These are phyloP conservation scores for Stagonosporopsis rhizophila DNA, from an alignment of 2,329 filamentous ascomycete species.

Conservation along the genomic window DNA sequence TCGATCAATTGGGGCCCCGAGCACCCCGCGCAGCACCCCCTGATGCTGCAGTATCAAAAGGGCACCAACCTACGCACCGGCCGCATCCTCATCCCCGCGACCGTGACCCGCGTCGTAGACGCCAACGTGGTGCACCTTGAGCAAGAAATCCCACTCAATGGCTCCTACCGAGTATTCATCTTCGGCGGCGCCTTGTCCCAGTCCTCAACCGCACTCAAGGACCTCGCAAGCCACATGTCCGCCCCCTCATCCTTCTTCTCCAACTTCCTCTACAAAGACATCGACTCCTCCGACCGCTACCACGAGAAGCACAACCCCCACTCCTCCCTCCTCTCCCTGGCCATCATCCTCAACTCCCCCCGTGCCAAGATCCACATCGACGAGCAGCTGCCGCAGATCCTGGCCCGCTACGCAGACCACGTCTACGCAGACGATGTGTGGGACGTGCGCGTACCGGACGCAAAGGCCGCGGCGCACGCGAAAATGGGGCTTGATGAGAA, in stretches of 20 bases:
- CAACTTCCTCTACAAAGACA: conserved; percentile 68
- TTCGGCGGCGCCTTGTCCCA: conserved; percentile 74
- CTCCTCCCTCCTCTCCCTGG: conserved; percentile 80
- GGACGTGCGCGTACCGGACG: conserved; percentile 73
- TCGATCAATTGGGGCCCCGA: conserved; percentile 79
- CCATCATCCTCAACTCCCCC: conserved; percentile 73
- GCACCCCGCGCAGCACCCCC: conserved; percentile 73
- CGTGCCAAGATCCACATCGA: conserved; percentile 76
- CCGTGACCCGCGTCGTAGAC: conserved; percentile 86
- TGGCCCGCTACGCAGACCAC: conserved; percentile 80
- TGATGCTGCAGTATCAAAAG: conserved; percentile 68
- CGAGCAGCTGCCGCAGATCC: conserved; percentile 70
- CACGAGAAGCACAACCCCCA: conserved; percentile 88
- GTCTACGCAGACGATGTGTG: conserved; percentile 86
- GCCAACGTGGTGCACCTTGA: conserved; percentile 90
- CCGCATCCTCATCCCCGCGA: conserved; percentile 76
- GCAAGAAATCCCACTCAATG: conserved; percentile 87
- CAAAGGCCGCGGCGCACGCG: conserved; percentile 77
- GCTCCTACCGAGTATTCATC: conserved; percentile 84
- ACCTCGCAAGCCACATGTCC: conserved; percentile 71
- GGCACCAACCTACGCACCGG: conserved; percentile 72
- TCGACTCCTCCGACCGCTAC: conserved; percentile 59
- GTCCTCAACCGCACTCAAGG: conserved; percentile 69
- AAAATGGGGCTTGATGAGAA: conserved; percentile 84
- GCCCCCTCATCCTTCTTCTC: conserved; percentile 76